Percentiles rank a stretch among this genome's conserved stretches.
Conservation (phyloP, 192 early-diverging fungal genomes). For the Mortierella alpina region DNA sequence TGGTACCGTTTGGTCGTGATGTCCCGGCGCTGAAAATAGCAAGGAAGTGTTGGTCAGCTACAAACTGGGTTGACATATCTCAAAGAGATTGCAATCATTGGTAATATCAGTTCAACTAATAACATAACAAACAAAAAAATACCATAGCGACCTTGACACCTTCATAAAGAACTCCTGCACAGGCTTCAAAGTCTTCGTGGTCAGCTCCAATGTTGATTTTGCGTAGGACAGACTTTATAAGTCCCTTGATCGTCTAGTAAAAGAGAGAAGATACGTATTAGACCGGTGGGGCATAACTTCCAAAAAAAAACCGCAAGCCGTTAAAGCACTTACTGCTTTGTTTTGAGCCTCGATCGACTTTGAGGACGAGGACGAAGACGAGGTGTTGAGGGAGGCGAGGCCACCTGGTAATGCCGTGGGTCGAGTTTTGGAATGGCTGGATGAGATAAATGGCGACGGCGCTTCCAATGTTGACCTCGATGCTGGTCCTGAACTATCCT, state of each 20-base stretch:
- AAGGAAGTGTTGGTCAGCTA: not conserved
- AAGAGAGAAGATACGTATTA: not conserved
- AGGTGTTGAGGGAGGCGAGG: not conserved
- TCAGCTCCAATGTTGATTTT: constrained; percentile 25
- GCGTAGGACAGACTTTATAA: constrained; percentile 10
- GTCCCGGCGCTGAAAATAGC: constrained; percentile 31
- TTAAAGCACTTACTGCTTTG: constrained; percentile 18
- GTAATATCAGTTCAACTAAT: constrained; percentile 1
- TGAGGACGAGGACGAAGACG: not conserved
- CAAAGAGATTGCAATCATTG: not conserved
- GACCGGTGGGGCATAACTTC: not conserved
- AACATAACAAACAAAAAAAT: not conserved
- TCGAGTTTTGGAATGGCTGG: not conserved
- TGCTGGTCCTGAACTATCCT: not conserved
- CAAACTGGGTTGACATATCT: not conserved
- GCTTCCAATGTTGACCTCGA: not conserved
- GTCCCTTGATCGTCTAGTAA: constrained; percentile 24
- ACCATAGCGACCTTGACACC: constrained; percentile 45
- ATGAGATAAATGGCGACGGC: not conserved
- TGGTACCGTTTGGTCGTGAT: constrained; percentile 20
- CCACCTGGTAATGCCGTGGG: not conserved
- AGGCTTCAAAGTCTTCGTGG: constrained; percentile 43
- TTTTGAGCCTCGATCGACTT: constrained; percentile 43
- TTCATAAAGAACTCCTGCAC: constrained; percentile 23
- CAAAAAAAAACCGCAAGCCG: not conserved